These are phyloP conservation scores for Syzygium grande DNA, from an alignment of 345 rosid species.

Conservation along the genomic window DNA sequence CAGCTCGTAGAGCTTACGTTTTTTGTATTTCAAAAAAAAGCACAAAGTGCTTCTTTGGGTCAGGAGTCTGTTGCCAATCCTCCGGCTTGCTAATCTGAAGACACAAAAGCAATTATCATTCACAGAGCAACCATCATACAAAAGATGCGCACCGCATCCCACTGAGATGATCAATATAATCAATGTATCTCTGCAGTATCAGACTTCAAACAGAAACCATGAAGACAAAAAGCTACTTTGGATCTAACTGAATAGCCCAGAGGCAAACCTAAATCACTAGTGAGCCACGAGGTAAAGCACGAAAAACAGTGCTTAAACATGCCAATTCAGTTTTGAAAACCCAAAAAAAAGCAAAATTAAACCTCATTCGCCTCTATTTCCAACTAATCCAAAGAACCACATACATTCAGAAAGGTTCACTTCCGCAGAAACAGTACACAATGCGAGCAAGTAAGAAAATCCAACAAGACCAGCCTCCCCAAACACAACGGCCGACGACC, in stretches of 20 bases:
- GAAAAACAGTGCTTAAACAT: not conserved
- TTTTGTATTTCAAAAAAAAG: constrained; percentile 80
- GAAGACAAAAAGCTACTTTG: not conserved
- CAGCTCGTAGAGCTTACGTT: constrained; percentile 50
- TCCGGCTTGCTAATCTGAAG: constrained; percentile 84
- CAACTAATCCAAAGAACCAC: not conserved
- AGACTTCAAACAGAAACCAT: not conserved
- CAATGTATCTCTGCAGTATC: not conserved
- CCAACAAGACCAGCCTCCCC: not conserved
- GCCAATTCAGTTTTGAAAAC: not conserved
- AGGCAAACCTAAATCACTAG: not conserved
- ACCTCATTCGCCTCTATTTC: not conserved
- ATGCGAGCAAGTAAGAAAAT: not conserved
- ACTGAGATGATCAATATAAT: not conserved
- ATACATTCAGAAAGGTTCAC: not conserved
- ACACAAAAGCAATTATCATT: not conserved
- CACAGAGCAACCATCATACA: constrained; percentile 14
- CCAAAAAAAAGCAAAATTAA: not conserved
- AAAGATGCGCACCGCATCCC: constrained; percentile 1
- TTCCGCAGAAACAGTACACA: not conserved
- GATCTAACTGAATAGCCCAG: not conserved
- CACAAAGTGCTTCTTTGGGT: constrained; percentile 80
- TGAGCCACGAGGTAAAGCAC: not conserved
- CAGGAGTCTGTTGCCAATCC: constrained; percentile 64
- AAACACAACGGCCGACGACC: not conserved